Evolutionary conservation across 2,329 filamentous ascomycete species (phyloP).

Genomic region (Clarireedia paspali): DNA sequence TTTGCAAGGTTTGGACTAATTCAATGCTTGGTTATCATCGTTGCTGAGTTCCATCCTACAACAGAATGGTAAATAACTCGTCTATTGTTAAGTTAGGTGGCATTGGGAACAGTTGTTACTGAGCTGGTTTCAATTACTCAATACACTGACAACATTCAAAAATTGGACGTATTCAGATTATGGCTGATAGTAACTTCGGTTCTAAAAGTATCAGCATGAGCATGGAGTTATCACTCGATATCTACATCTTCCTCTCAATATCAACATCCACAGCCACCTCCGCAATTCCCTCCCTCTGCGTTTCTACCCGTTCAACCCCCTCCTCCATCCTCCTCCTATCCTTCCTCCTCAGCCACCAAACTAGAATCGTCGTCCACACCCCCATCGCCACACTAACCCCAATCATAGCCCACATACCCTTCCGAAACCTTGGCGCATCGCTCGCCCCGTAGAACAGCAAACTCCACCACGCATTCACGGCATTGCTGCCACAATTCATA

Average conservation of each 20-base stretch:
- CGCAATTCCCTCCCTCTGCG: background rate
- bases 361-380: slow-evolving; percentile 49
- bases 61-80: too few relatives aligned
- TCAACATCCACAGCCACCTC: background rate
- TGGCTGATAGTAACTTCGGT: too few relatives aligned
- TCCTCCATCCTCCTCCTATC: slow-evolving; percentile 26
- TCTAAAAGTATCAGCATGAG: too few relatives aligned
- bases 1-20: too few relatives aligned
- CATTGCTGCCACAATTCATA: slow-evolving; percentile 64
- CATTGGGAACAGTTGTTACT: too few relatives aligned
- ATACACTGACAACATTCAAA: too few relatives aligned
- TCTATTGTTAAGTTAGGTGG: too few relatives aligned
- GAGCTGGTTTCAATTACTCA: too few relatives aligned
- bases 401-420: slow-evolving; percentile 71
- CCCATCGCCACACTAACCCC: slow-evolving; percentile 50
- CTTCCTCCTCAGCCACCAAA: slow-evolving; percentile 36
- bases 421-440: slow-evolving; percentile 47
- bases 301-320: background rate
- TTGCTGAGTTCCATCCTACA: too few relatives aligned
- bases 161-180: too few relatives aligned
- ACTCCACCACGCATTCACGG: slow-evolving; percentile 67
- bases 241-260: background rate
- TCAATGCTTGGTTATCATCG: too few relatives aligned
- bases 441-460: slow-evolving; percentile 63
- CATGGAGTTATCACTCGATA: too few relatives aligned